These are phyloP conservation scores for Termitomyces sp. DNA, from an alignment of 1,284 basidiomycete genomes.

Conservation along the genomic window DNA sequence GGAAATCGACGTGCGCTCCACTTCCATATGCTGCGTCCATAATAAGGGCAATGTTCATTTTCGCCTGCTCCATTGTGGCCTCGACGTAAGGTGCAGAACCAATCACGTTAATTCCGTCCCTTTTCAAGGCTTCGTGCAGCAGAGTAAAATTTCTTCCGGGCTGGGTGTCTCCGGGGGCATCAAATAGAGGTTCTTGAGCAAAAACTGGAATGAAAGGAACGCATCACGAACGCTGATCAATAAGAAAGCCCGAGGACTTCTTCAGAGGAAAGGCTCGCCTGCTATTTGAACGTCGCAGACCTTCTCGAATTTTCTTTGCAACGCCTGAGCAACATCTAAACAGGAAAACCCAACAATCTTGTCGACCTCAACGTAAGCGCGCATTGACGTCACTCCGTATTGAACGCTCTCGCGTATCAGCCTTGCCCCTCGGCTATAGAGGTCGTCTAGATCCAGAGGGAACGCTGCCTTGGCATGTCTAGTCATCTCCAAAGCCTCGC, in stretches of 20 bases:
- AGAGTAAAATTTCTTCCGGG: constrained; percentile 42
- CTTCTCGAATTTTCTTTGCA: constrained; percentile 39
- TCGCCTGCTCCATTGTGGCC: constrained; percentile 38
- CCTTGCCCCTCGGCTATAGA: constrained; percentile 45
- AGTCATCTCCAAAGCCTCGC: constrained; percentile 51
- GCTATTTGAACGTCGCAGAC: constrained; percentile 53
- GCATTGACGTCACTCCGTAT: constrained; percentile 57
- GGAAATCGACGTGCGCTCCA: constrained; percentile 51
- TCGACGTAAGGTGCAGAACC: constrained; percentile 67
- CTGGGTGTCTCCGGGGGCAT: constrained; percentile 23
- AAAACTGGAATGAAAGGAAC: constrained; percentile 37
- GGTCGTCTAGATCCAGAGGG: constrained; percentile 34
- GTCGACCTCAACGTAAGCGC: constrained; percentile 65
- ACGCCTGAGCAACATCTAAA: constrained; percentile 42
- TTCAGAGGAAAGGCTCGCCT: constrained; percentile 31
- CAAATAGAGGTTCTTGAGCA: constrained; percentile 57
- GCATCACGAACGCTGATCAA: constrained; percentile 5
- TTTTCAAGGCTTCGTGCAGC: constrained; percentile 33
- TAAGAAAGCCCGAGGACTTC: constrained; percentile 8
- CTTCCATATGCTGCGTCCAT: constrained; percentile 40
- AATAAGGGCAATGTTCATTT: constrained; percentile 49
- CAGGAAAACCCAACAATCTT: constrained; percentile 44
- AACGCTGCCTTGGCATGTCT: constrained; percentile 46
- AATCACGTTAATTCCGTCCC: constrained; percentile 39
- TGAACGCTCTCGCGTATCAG: constrained; percentile 53